These are phyloP conservation scores for Phialophora expanda DNA, from an alignment of 2,329 filamentous ascomycete genomes.

Conservation along the genomic window DNA sequence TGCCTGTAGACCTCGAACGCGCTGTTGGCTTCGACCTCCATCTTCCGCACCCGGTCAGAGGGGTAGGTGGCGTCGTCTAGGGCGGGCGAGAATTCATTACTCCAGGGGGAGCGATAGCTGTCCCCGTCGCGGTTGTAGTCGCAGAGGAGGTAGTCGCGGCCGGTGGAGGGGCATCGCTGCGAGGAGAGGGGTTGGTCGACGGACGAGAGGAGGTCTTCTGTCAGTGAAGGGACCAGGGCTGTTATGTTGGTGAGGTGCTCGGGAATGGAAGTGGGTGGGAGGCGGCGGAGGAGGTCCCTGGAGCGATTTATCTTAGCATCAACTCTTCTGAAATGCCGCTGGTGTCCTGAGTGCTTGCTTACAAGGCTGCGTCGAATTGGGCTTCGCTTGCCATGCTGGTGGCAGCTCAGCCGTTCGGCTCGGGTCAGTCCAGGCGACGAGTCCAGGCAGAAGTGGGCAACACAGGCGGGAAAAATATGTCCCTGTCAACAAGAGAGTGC, in stretches of 20 bases:
- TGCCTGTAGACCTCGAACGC: constrained; percentile 97
- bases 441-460: not conserved
- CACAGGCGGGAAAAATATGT: not conserved
- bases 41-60: constrained; percentile 86
- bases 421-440: not conserved
- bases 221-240: constrained; percentile 83
- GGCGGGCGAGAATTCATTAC: constrained; percentile 95
- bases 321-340: not conserved
- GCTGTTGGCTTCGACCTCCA: constrained; percentile 93
- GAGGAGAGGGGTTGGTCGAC: constrained; percentile 94
- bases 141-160: constrained; percentile 95
- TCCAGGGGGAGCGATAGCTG: constrained; percentile 98
- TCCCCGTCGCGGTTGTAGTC: constrained; percentile 99
- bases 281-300: constrained; percentile 96
- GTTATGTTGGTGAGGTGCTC: constrained; percentile 88
- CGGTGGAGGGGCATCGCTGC: constrained; percentile 82
- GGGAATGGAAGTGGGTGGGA: constrained; percentile 91
- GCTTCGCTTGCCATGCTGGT: constrained; percentile 44
- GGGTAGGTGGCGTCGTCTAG: constrained; percentile 86
- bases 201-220: constrained; percentile 95
- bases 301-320: constrained; percentile 15
- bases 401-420: not conserved
- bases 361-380: constrained; percentile 60
- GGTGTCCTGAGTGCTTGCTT: constrained; percentile 40
- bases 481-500: not conserved